Base-by-base conservation (phyloP, 371 early-diverging fungal species). In the Mortierella sp. region DNA sequence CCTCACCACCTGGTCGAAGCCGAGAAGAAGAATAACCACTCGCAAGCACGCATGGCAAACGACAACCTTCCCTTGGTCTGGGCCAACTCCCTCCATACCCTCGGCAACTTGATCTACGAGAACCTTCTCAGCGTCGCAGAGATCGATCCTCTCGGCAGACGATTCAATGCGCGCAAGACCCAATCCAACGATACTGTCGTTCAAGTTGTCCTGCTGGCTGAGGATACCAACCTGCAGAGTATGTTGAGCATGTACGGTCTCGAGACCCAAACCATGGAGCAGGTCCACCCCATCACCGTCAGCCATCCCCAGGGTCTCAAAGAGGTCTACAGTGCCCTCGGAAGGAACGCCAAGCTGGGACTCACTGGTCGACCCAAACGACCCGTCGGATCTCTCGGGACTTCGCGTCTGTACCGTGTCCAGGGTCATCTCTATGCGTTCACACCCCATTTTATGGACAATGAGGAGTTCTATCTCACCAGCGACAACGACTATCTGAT, bases 31-130 rank as follows among this genome's bases (percentile, higher is more conserved):
- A 82, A 93, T 50, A 96, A 95, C 21, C 93, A 95, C 31, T 91
- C 95, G 1, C 96, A 96, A 81, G 90, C 90, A n/a, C 92, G 97
- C 59, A 83, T 94, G 34, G 95, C 97, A 8, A 96, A 96, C 78
- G 96, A 96, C 77, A 97, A 97, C 80, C 90, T 96, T 0, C 97
- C 97, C 2, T 88, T 97, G 28, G 97, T 97, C 0, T 97, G 97
- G 97, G 96, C 97, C 8, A 94, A 96, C 72, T 95, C 95, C 3
- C 91, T 97, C 16, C 96, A 94, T 79, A 91, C 95, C 57, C 91
- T 97, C 43, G 96, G 96, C 26, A 89, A 91, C 57, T 83, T 97
- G 74, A 91, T 97, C n/a, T 88, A 93, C 55, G 97, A 97, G 69
- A 92, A 94, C 55, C 86, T 96, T 8, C 81, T 97, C 67, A 92